phyloP scores from a whole-genome alignment of 495 filamentous ascomycete genomes.

The Lepraria neglecta region DNA sequence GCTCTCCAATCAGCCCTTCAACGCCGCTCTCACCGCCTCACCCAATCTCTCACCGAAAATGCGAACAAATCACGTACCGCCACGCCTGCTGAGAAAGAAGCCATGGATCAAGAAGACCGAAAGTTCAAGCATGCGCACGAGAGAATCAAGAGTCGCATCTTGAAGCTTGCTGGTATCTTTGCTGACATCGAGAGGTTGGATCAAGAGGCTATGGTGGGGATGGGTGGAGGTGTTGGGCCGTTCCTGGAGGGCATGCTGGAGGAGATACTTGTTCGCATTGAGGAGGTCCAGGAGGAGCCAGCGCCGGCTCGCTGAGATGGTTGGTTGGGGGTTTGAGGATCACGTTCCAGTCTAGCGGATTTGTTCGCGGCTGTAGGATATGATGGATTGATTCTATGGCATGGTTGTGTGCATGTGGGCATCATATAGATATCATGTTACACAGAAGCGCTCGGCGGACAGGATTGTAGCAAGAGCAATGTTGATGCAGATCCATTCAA shows the following conservation, averaged over 20 bases:
- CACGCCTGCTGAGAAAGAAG: constrained; percentile 9
- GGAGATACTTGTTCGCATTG: constrained; percentile 88
- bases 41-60: constrained; percentile 19
- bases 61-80: constrained; percentile 8
- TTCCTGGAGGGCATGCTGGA: constrained; percentile 90
- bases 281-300: constrained; percentile 52
- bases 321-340: not conserved
- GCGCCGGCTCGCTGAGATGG: not conserved
- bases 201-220: constrained; percentile 72
- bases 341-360: not conserved
- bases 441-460: too few species aligned
- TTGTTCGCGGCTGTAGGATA: too few species aligned
- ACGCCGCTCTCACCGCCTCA: constrained; percentile 50
- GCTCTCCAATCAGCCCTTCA: constrained; percentile 83
- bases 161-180: constrained; percentile 69
- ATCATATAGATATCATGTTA: too few species aligned
- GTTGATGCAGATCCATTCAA: too few species aligned
- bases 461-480: too few species aligned
- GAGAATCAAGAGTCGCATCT: constrained; percentile 68
- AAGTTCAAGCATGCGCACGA: constrained; percentile 72
- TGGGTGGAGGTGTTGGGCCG: constrained; percentile 79
- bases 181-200: constrained; percentile 84
- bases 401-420: too few species aligned
- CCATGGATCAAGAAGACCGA: constrained; percentile 29
- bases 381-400: too few species aligned